A percentile compares a stretch with the other conserved stretches of the same genome.
Evolutionary conservation across 345 rosid species (phyloP).

Genomic region (Lepidium didymum): DNA sequence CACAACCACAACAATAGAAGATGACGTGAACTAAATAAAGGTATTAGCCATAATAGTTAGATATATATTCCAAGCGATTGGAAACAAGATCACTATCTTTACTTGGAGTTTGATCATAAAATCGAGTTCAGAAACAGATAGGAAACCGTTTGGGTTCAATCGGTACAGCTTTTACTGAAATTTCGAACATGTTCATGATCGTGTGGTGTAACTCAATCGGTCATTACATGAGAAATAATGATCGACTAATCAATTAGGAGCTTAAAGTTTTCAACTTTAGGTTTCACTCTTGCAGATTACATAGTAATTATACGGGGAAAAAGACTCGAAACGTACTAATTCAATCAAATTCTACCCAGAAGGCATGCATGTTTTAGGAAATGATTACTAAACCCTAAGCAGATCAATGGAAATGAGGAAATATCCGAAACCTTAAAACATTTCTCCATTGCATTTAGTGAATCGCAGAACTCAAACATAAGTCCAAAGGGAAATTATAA

Average conservation of each 20-base stretch:
- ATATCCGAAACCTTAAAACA: not conserved
- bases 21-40: not conserved
- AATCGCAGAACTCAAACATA: not conserved
- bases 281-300: slow-evolving; percentile 1
- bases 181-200: not conserved
- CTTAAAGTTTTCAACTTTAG: slow-evolving; percentile 4
- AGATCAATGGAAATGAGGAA: not conserved
- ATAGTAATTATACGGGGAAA: not conserved
- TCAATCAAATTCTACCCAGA: slow-evolving; percentile 6
- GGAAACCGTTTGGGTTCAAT: not conserved
- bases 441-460: not conserved
- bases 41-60: not conserved
- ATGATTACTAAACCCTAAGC: slow-evolving; percentile 21
- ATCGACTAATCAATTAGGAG: not conserved
- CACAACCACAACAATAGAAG: not conserved
- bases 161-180: not conserved
- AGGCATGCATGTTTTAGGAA: not conserved
- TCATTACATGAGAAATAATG: not conserved
- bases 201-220: not conserved
- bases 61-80: not conserved
- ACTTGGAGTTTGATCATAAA: not conserved
- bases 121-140: not conserved
- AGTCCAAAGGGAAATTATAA: not conserved
- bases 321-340: not conserved
- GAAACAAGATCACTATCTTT: not conserved